Conservation (phyloP, 2,329 filamentous ascomycete species). For the Xenoacremonium recifei region DNA sequence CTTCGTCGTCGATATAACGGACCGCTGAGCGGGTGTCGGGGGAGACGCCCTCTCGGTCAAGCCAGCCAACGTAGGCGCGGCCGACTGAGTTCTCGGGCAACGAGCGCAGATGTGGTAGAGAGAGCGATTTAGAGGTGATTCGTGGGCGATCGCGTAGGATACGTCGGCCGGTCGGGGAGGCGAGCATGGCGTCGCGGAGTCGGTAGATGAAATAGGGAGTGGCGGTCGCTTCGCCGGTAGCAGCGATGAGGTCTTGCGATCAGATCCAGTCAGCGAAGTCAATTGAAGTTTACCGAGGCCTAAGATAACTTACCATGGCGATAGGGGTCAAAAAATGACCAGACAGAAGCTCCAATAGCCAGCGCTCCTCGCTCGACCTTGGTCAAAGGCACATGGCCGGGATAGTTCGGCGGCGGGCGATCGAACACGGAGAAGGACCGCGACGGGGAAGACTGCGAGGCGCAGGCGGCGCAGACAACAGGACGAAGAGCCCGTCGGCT, state of each 20-base stretch:
- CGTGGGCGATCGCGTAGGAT: slow-evolving; percentile 89
- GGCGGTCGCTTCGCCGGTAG: slow-evolving; percentile 90
- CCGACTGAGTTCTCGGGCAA: slow-evolving; percentile 76
- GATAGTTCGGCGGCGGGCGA: slow-evolving; percentile 83
- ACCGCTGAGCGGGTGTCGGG: slow-evolving; percentile 84
- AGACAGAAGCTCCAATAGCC: slow-evolving; percentile 61
- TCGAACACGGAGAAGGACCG: slow-evolving; percentile 74
- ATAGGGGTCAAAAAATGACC: slow-evolving; percentile 70
- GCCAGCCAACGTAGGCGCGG: slow-evolving; percentile 79
- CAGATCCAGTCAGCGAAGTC: slow-evolving; percentile 1
- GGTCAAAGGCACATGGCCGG: slow-evolving; percentile 88
- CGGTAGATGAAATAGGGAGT: slow-evolving; percentile 94
- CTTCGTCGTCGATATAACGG: slow-evolving; percentile 88
- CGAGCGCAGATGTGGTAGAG: slow-evolving; percentile 66
- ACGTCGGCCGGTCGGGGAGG: slow-evolving; percentile 76
- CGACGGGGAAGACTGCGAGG: slow-evolving; percentile 14
- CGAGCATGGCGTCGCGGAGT: slow-evolving; percentile 89
- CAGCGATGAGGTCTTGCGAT: slow-evolving; percentile 78
- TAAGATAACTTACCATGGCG: slow-evolving; percentile 60
- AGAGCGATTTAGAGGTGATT: slow-evolving; percentile 72
- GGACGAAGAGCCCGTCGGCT: slow-evolving; percentile 17
- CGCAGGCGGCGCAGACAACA: slow-evolving; percentile 17
- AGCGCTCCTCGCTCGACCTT: slow-evolving; percentile 72
- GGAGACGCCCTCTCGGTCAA: slow-evolving; percentile 90
- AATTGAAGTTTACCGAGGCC: too few species aligned